Conservation (phyloP, 1,284 basidiomycete species). For the Prillingera fragicola region DNA sequence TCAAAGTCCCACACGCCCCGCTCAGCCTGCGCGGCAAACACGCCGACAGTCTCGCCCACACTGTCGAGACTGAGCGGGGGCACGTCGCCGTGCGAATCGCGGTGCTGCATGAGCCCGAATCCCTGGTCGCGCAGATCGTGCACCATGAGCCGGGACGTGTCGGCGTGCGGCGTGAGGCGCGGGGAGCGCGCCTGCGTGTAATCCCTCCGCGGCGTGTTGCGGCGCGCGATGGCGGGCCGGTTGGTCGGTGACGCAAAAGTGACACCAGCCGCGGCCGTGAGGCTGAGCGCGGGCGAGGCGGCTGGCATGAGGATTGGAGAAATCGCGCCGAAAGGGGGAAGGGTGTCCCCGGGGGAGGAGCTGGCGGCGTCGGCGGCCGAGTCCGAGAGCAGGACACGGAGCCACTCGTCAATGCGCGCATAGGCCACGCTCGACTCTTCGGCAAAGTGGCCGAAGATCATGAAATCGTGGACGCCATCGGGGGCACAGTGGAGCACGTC, state of each 20-base stretch:
- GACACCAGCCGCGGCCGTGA: constrained; percentile 1
- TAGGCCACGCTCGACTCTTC: constrained; percentile 33
- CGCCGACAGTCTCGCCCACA: constrained; percentile 13
- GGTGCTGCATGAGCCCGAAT: constrained; percentile 1
- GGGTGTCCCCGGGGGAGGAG: neutral
- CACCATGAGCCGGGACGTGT: constrained; percentile 28
- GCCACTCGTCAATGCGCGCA: constrained; percentile 37
- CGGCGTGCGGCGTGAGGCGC: constrained; percentile 19
- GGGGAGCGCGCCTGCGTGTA: too few relatives aligned
- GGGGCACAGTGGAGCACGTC: constrained; percentile 25
- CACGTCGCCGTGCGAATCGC: constrained; percentile 22
- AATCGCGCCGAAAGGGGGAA: constrained; percentile 1
- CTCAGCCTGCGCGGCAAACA: constrained; percentile 22
- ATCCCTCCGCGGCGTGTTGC: constrained; percentile 16
- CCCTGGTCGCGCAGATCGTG: constrained; percentile 31
- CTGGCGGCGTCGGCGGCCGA: constrained; percentile 2
- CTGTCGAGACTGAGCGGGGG: constrained; percentile 20
- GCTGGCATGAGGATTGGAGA: constrained; percentile 2
- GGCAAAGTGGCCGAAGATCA: constrained; percentile 42
- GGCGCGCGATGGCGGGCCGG: too few relatives aligned
- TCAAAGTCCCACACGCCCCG: constrained; percentile 24
- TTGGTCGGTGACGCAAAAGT: neutral
- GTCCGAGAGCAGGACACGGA: constrained; percentile 25
- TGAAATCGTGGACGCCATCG: constrained; percentile 42
- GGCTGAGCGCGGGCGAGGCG: neutral